Base-by-base conservation (phyloP, 805 yeast genomes). In the Starmerella scarabaei region DNA sequence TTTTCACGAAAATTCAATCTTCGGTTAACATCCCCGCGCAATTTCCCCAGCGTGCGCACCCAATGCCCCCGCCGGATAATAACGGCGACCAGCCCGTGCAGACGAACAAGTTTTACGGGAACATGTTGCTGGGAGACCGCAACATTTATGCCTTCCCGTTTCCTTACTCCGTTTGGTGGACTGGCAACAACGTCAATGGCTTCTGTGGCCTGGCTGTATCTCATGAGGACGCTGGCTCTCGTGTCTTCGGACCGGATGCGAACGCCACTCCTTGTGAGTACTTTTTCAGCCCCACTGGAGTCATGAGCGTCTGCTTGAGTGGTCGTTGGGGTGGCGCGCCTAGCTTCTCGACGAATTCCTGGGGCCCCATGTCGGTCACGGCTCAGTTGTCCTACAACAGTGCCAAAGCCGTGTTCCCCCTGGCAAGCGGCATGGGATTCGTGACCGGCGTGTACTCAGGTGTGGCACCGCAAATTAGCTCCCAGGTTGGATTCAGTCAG, bases 381-480 rank as follows among this genome's bases (percentile, higher is more conserved):
- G 55, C 53, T 3, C 36, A 38, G 30, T 37, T 51, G 12, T 30
- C 37, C 4, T 36, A 39, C 26, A 43, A 45, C 26, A 45, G 40
- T 37, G 48, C 50, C 8, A 34, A 38, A 28, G 72, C 69, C n/a
- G 60, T 60, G 36, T 52, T 69, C 39, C 86, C 88, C 4, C 52
- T 82, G 38, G 82, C 77, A 9, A 86, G 79, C 58, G 96, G 96
- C 40, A 69, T 70, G 71, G 94, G 94, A 5, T 77, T 81, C 47
- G 72, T 81, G 11, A 78, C 94, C 16, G 82, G 77, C 16, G 58
- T 71, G 16, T 69, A 69, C 45, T 57, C 68, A 48, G 75, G 75
- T 4, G 58, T 73, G 43, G 60, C 65, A 23, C 70, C 77, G 14
- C 45, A 55, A 27, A 48, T 75, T 16, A 60, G 61, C 47, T 62